Evolutionary conservation across 345 rosid species (phyloP).

Genomic region (Acer negundo): DNA sequence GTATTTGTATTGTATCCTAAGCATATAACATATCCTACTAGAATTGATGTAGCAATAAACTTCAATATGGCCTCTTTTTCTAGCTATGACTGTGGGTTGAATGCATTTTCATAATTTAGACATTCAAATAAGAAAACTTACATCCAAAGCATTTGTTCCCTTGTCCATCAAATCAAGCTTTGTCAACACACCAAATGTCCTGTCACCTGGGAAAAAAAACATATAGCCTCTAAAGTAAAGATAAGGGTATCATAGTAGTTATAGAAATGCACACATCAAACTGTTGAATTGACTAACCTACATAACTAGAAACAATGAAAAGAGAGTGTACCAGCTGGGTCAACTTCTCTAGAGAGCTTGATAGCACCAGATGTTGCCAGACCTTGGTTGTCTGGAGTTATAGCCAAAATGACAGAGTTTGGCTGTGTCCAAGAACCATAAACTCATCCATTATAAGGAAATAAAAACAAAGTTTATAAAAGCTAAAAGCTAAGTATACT

Average conservation of each 20-base stretch:
- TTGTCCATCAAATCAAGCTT: constrained; percentile 81
- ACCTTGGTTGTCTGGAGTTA: constrained; percentile 74
- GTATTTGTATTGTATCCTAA: neutral
- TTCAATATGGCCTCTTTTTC: neutral
- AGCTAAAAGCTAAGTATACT: neutral
- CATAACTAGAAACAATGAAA: neutral
- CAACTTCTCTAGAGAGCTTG: constrained; percentile 71
- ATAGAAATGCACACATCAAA: neutral
- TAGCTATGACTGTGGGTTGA: neutral
- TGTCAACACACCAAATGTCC: constrained; percentile 75
- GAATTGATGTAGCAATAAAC: constrained; percentile 6
- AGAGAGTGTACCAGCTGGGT: constrained; percentile 43
- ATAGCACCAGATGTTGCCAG: constrained; percentile 77
- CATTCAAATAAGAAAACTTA: constrained; percentile 31
- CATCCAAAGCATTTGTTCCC: constrained; percentile 73
- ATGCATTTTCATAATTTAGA: neutral
- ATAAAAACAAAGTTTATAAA: neutral
- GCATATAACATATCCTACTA: neutral
- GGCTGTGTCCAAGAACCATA: constrained; percentile 36
- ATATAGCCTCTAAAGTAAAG: constrained; percentile 15
- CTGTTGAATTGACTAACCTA: neutral
- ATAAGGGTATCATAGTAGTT: neutral
- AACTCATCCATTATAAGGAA: neutral
- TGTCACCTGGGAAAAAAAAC: constrained; percentile 46
- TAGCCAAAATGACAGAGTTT: constrained; percentile 64